Percentiles rank a stretch among this genome's conserved stretches.
Conservation (phyloP, 164 flowering plant genomes). For the Paratinospora sagittata region DNA sequence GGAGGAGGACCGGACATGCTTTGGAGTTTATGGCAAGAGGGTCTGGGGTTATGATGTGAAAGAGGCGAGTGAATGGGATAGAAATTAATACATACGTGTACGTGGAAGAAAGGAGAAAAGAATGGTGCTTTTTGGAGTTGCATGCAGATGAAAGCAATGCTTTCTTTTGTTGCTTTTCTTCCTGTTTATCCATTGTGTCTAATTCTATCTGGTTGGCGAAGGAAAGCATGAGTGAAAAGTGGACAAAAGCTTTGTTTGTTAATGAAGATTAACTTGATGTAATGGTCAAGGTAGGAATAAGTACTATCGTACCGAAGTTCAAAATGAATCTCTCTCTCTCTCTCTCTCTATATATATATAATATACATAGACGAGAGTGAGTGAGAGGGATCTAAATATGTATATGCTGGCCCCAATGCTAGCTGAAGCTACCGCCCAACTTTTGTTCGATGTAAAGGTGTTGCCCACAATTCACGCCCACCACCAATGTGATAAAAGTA, state of each 20-base stretch:
- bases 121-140: conserved; percentile 24
- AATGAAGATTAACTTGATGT: neutral
- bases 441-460: too few species aligned
- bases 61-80: neutral
- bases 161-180: conserved; percentile 5
- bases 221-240: conserved; percentile 26
- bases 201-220: neutral
- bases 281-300: neutral
- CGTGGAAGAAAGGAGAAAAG: conserved; percentile 8
- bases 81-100: conserved; percentile 1
- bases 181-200: neutral
- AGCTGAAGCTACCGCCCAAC: too few species aligned
- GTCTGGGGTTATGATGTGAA: neutral
- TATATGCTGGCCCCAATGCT: too few species aligned
- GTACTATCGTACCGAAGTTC: too few species aligned
- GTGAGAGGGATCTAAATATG: too few species aligned
- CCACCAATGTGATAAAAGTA: too few species aligned
- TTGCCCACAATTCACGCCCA: too few species aligned
- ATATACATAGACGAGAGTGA: too few species aligned
- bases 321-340: too few species aligned
- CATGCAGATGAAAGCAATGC: conserved; percentile 31
- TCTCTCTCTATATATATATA: too few species aligned
- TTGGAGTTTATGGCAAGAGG: neutral
- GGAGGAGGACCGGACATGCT: conserved; percentile 38
- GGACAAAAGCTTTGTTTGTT: neutral